phyloP scores from a whole-genome alignment of 2,329 filamentous ascomycete species.

The Ramichloridium luteum region DNA sequence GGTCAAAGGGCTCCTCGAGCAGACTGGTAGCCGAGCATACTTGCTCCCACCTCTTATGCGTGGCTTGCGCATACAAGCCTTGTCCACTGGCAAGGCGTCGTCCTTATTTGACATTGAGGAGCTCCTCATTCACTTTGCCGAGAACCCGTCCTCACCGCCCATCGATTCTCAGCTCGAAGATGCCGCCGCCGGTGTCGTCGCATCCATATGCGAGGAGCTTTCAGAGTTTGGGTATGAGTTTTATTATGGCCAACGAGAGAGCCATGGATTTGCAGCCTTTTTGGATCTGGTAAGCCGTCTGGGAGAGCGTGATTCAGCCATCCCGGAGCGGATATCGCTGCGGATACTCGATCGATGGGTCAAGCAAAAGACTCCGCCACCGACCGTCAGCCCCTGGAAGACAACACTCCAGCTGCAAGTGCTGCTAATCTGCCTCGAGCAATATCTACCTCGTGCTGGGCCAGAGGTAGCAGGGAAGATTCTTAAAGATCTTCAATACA shows the following conservation, averaged over 20 bases:
- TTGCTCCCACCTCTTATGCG: conserved; percentile 20
- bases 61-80: conserved; percentile 14
- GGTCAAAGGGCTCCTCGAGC: conserved; percentile 10
- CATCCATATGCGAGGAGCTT: conserved; percentile 21
- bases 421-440: conserved; percentile 32
- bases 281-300: conserved; percentile 34
- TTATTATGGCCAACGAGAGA: conserved; percentile 34
- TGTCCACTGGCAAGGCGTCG: conserved; percentile 19
- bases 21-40: conserved; percentile 21
- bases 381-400: conserved; percentile 37
- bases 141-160: conserved; percentile 30
- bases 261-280: conserved; percentile 32
- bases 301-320: conserved; percentile 10
- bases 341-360: conserved; percentile 31
- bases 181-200: conserved; percentile 23
- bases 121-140: conserved; percentile 28
- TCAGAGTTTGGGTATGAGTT: conserved; percentile 24
- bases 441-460: conserved; percentile 17
- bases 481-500: conserved; percentile 28
- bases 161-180: conserved; percentile 36
- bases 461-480: conserved; percentile 20
- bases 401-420: conserved; percentile 36
- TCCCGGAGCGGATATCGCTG: conserved; percentile 21
- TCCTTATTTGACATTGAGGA: conserved; percentile 27
- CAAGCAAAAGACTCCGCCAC: conserved; percentile 30